phyloP scores from a whole-genome alignment of 148 eudicot genomes.

The Salicornia ramosissima region DNA sequence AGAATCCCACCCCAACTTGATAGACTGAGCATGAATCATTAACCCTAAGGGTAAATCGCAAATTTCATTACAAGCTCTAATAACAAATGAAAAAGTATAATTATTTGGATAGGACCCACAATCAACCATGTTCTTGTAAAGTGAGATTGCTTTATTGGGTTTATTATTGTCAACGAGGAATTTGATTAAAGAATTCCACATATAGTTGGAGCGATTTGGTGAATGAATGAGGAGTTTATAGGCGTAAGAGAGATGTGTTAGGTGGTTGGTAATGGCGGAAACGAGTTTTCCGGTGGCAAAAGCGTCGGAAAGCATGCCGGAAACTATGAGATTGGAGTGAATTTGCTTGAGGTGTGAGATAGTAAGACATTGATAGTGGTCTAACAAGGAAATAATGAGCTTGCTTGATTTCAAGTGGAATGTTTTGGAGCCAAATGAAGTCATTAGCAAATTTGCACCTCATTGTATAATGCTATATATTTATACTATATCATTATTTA shows the following conservation, averaged over 20 bases:
- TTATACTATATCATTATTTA: too few relatives aligned
- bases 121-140: conserved; percentile 42
- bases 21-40: conserved; percentile 36
- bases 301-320: conserved; percentile 59
- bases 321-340: conserved; percentile 51
- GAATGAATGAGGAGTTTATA: conserved; percentile 34
- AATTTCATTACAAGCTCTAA: conserved; percentile 47
- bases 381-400: conserved; percentile 37
- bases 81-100: conserved; percentile 63
- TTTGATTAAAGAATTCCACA: conserved; percentile 61
- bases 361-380: conserved; percentile 40
- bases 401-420: conserved; percentile 40
- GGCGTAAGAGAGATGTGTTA: conserved; percentile 34
- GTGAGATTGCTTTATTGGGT: conserved; percentile 31
- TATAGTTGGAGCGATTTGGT: conserved; percentile 42
- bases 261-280: conserved; percentile 29
- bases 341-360: conserved; percentile 54
- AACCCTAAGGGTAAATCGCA: conserved; percentile 36
- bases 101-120: conserved; percentile 50
- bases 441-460: conserved; percentile 25
- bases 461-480: too few relatives aligned
- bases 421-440: conserved; percentile 26
- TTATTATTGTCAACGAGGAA: conserved; percentile 28
- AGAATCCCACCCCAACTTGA: conserved; percentile 67
- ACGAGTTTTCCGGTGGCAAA: conserved; percentile 53